Evolutionary conservation across 768 basidiomycete species (phyloP).

Genomic region (Dioszegia crocea): DNA sequence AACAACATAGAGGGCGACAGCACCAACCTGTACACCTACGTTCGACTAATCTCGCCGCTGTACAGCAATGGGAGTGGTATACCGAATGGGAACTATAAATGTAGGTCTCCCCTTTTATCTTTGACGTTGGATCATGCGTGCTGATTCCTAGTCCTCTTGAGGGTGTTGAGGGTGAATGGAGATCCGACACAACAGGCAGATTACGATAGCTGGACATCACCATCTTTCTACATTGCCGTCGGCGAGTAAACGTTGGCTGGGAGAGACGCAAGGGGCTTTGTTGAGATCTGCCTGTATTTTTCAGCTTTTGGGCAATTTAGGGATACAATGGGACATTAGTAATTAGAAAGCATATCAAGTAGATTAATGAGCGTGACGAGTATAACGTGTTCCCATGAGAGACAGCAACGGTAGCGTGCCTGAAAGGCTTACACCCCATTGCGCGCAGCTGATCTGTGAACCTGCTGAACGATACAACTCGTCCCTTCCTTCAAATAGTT

Average conservation of each 20-base stretch:
- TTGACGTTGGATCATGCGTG: not conserved
- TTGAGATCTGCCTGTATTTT: not conserved
- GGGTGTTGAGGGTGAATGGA: conserved; percentile 54
- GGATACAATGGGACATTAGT: too few relatives aligned
- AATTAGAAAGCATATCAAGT: not conserved
- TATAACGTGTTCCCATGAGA: too few relatives aligned
- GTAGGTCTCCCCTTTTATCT: conserved; percentile 21
- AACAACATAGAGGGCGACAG: conserved; percentile 8
- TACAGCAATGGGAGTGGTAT: conserved; percentile 51
- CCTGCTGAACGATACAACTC: too few relatives aligned
- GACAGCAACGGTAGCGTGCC: too few relatives aligned
- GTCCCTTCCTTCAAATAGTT: too few relatives aligned
- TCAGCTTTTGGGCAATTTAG: not conserved
- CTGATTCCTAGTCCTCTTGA: conserved; percentile 47
- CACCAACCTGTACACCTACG: not conserved
- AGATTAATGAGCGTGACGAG: not conserved
- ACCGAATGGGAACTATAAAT: conserved; percentile 53
- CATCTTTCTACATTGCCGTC: not conserved
- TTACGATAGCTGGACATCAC: conserved; percentile 52
- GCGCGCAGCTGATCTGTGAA: too few relatives aligned
- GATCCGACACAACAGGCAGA: conserved; percentile 52
- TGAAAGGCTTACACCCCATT: too few relatives aligned
- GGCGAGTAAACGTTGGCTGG: not conserved
- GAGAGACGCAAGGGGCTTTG: not conserved
- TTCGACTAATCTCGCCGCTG: conserved; percentile 23